phyloP scores from a whole-genome alignment of 176 grass and related monocot species.

The Cenchrus americanus region DNA sequence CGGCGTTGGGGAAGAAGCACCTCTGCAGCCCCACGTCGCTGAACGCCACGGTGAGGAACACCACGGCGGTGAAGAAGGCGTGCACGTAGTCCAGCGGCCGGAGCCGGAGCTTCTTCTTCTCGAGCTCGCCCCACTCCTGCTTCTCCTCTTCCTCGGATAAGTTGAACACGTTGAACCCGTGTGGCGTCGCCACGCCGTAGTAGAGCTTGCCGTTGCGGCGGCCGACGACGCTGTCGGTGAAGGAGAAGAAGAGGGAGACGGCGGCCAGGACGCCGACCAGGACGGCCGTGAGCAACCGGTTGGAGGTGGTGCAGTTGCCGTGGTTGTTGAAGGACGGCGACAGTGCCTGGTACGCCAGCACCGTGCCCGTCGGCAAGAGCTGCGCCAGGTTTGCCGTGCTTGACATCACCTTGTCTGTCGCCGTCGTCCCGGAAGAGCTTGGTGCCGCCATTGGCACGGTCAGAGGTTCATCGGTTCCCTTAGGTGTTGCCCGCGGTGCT shows the following conservation, averaged over 20 bases:
- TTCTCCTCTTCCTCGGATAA: constrained; percentile 18
- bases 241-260: constrained; percentile 32
- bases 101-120: constrained; percentile 2
- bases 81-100: constrained; percentile 37
- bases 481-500: neutral
- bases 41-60: constrained; percentile 50
- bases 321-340: constrained; percentile 66
- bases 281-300: constrained; percentile 25
- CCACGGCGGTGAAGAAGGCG: constrained; percentile 45
- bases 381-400: constrained; percentile 45
- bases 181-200: constrained; percentile 47
- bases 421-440: neutral
- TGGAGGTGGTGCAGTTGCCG: constrained; percentile 36
- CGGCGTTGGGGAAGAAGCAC: constrained; percentile 28
- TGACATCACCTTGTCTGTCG: constrained; percentile 45
- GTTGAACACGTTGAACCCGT: constrained; percentile 44
- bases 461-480: neutral
- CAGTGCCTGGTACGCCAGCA: constrained; percentile 65
- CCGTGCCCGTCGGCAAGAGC: constrained; percentile 55
- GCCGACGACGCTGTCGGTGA: constrained; percentile 49
- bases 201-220: constrained; percentile 54
- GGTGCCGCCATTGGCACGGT: neutral
- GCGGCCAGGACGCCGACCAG: constrained; percentile 21
- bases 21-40: constrained; percentile 33
- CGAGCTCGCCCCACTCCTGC: neutral